Evolutionary conservation across 371 early-diverging fungal species (phyloP), one percentile per base, ranked within the genome.

Genomic region (Gilbertella persicaria): DNA sequence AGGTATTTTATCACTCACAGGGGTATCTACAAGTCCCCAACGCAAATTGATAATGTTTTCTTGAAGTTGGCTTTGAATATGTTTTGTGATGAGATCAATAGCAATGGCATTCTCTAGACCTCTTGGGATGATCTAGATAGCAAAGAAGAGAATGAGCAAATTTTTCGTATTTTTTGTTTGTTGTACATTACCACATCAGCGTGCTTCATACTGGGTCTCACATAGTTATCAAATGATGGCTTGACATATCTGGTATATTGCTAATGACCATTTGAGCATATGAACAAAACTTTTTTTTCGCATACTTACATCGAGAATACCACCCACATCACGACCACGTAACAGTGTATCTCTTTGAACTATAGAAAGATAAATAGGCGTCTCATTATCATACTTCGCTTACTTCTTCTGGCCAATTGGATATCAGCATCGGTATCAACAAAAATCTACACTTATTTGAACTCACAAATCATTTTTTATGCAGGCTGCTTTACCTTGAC

Each of bases 371-470:
- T 6, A 17, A 10, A 17, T 9, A 14, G 24, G 16, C 9, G 17
- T 24, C 36, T 21, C 29, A 21, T 16, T 16, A 13, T 13, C 9
- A 13, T 30, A 10, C 16, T 26, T 12, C 3, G 58, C 84, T 64
- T 86, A 87, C 89, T 71, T 68, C 94, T 77, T 57, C 94, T 76
- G 12, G 92, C 94, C 47, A 96, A 76, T 33, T 96, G 84, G 52
- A 96, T 85, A 62, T 97, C 97, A 28, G 87, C 81, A 67, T 96
- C 97, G 0, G 96, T 94, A 59, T 97, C 97, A 3, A 97, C 95
- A 84, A 95, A 97, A 13, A 94, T 74, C 84, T 86, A 30, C n/a
- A 56, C 45, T 49, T 44, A 53, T 52, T n/a, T n/a, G n/a, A n/a
- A n/a, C n/a, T n/a, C n/a, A n/a, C n/a, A n/a, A 47, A 48, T 8